These are phyloP conservation scores for Anthracocystis walkeri DNA, from an alignment of 1,284 basidiomycete species.

Conservation along the genomic window DNA sequence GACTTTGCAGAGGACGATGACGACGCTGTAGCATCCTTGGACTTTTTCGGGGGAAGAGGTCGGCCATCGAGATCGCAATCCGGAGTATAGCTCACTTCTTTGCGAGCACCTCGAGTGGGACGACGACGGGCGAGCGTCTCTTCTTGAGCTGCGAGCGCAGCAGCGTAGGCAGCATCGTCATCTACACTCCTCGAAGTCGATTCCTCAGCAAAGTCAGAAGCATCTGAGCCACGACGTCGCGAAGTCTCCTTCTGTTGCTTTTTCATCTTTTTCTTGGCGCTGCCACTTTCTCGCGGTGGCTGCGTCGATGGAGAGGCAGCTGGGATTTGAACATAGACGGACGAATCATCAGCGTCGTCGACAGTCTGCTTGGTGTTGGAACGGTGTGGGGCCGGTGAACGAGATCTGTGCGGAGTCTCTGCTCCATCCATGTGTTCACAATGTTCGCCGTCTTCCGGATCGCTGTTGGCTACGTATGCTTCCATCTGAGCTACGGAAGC, in stretches of 20 bases:
- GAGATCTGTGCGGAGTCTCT: neutral
- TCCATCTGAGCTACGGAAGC: neutral
- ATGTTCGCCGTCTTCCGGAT: constrained; percentile 22
- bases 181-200: neutral
- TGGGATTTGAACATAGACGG: constrained; percentile 34
- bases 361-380: neutral
- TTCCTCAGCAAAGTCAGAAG: constrained; percentile 5
- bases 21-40: constrained; percentile 3
- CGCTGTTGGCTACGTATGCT: constrained; percentile 24
- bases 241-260: constrained; percentile 12
- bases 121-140: constrained; percentile 31
- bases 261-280: constrained; percentile 16
- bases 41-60: constrained; percentile 18
- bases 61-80: constrained; percentile 39
- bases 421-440: neutral
- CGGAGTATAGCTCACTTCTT: constrained; percentile 40
- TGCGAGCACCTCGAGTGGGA: constrained; percentile 24
- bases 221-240: constrained; percentile 20
- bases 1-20: constrained; percentile 9
- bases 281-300: constrained; percentile 7
- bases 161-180: constrained; percentile 46
- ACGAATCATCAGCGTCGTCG: neutral
- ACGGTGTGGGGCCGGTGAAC: constrained; percentile 4
- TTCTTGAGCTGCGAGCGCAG: constrained; percentile 34
- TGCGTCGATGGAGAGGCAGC: constrained; percentile 9